Evolutionary conservation across 164 flowering plant genomes (phyloP), one percentile per base, ranked within the genome.

Genomic region (Piper longum): DNA sequence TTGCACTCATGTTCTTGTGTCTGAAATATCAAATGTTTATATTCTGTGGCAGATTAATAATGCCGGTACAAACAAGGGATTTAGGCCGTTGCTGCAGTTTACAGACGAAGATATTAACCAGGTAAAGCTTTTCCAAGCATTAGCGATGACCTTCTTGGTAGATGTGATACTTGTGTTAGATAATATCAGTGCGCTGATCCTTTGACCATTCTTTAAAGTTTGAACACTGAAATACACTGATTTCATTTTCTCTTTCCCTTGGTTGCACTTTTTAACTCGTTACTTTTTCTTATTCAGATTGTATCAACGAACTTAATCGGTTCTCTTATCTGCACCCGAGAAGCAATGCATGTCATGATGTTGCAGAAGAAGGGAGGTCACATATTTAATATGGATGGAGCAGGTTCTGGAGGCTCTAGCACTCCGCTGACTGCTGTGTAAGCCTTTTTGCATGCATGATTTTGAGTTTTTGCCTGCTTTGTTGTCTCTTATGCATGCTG

Each of bases 381-480:
- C 73, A 79, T 93, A 67, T 93, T 93, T 72, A 93, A 93, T 79
- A 93, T 93, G 98, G 98, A 93, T 75, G 98, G 98, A 64, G 96
- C 96, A 44, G 98, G 98, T 43, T 93, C 98, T 54, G 98, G 98
- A 7, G 98, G 98, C 58, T 93, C 98, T 19, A 93, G 97, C 73
- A 93, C 98, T 52, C 98, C 98, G 68, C 73, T 93, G 72, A 93
- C 98, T 44, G 98, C 97, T 71, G 97, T 83, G 98, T 93, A 82
- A 81, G 97, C 77, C 62, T 44, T 41, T 9, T 43, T 44, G 6
- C 16, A 40, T 51, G 11, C 54, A n/a, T 66, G 12, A 51, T 17
- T 7, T 5, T 6, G 4, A 48, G 14, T 2, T 48, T 12, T 44
- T 44, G 0, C 11, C 11, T 44, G 7, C 7, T 6, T 5, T 12